Evolutionary conservation across 345 rosid genomes (phyloP).

Genomic region (Citrus mangshanensis): DNA sequence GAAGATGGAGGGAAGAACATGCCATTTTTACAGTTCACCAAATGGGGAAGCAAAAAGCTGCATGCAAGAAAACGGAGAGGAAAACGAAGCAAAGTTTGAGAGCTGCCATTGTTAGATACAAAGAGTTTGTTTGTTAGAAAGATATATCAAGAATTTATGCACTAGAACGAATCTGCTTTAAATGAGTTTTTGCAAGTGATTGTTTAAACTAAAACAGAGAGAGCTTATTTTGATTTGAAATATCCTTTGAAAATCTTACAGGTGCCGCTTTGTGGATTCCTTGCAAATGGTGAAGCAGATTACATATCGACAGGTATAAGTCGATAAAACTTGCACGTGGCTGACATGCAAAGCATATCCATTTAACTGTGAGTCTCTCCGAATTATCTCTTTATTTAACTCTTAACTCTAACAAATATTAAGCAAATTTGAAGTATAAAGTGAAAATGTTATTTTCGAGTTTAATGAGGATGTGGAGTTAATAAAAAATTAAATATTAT

Average conservation of each 20-base stretch:
- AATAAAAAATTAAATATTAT: too few species aligned
- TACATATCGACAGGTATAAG: not conserved
- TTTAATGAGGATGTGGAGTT: too few species aligned
- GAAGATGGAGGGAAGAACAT: not conserved
- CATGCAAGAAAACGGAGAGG: conserved; percentile 14
- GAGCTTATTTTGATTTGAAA: not conserved
- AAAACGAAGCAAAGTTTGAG: conserved; percentile 7
- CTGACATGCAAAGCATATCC: conserved; percentile 14
- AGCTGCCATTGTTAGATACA: conserved; percentile 22
- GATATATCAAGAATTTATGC: not conserved
- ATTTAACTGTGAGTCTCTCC: too few species aligned
- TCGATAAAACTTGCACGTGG: conserved; percentile 15
- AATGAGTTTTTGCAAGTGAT: too few species aligned
- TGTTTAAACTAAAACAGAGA: not conserved
- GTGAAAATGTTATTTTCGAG: too few species aligned
- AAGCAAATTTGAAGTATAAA: too few species aligned
- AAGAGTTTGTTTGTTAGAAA: not conserved
- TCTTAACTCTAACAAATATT: too few species aligned
- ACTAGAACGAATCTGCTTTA: too few species aligned
- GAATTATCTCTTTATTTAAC: too few species aligned
- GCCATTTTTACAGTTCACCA: conserved; percentile 20
- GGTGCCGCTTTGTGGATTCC: conserved; percentile 17
- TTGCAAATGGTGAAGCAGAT: not conserved
- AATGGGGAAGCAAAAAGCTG: conserved; percentile 33
- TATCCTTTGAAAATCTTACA: not conserved